These are phyloP conservation scores for Boletus tylopilopsis DNA, from an alignment of 768 basidiomycete genomes.

Conservation along the genomic window DNA sequence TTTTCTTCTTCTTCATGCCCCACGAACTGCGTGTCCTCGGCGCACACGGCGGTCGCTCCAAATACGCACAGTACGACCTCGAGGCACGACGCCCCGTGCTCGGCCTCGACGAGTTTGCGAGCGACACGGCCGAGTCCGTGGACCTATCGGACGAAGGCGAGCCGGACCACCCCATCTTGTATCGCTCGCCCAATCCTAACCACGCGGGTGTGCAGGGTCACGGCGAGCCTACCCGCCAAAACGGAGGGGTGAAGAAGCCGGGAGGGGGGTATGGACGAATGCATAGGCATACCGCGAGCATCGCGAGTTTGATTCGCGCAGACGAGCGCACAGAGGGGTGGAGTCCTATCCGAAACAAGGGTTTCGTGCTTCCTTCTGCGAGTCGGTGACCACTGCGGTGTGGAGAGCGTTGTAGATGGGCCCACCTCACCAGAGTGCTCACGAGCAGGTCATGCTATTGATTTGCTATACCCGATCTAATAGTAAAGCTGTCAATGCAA, in stretches of 20 bases:
- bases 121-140: slow-evolving; percentile 39
- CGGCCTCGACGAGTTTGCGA: slow-evolving; percentile 31
- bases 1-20: slow-evolving; percentile 88
- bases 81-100: slow-evolving; percentile 42
- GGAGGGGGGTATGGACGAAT: slow-evolving; percentile 31
- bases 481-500: neutral
- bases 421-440: too few species aligned
- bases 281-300: slow-evolving; percentile 80
- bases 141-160: slow-evolving; percentile 21
- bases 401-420: neutral
- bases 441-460: neutral
- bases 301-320: slow-evolving; percentile 74
- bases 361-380: slow-evolving; percentile 49
- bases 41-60: slow-evolving; percentile 39
- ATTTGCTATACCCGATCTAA: slow-evolving; percentile 13
- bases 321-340: slow-evolving; percentile 78
- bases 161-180: slow-evolving; percentile 43
- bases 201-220: neutral
- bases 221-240: neutral
- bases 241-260: slow-evolving; percentile 15
- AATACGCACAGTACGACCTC: slow-evolving; percentile 77
- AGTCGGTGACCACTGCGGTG: slow-evolving; percentile 10
- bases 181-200: slow-evolving; percentile 56
- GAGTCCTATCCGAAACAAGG: slow-evolving; percentile 62
- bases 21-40: slow-evolving; percentile 64